Conservation (phyloP, 805 yeast species). For the Kodamaea leandrae region DNA sequence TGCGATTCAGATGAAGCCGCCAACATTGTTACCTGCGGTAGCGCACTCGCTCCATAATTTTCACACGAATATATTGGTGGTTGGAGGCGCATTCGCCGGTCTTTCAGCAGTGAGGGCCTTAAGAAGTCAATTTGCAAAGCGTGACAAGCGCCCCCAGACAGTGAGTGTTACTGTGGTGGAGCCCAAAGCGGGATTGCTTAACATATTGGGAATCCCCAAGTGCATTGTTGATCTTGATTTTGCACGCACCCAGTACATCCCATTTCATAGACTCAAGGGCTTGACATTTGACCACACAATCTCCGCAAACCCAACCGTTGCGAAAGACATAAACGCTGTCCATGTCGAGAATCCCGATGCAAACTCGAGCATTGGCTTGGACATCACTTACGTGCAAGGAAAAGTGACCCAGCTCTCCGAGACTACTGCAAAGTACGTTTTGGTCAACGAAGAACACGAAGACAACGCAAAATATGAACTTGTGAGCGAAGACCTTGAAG, state of each 20-base stretch:
- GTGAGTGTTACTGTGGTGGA: conserved; percentile 37
- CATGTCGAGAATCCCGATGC: conserved; percentile 5
- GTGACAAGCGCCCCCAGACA: conserved; percentile 10
- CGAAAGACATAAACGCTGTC: background rate
- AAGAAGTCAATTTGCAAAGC: conserved; percentile 22
- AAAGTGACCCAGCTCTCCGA: conserved; percentile 22
- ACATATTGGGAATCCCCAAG: conserved; percentile 39
- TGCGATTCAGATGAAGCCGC: background rate
- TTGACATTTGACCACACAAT: conserved; percentile 28
- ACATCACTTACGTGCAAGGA: conserved; percentile 33
- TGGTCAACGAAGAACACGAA: conserved; percentile 3
- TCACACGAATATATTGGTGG: conserved; percentile 33
- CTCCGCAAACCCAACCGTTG: conserved; percentile 23
- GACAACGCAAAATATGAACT: conserved; percentile 18
- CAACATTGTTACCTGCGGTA: background rate
- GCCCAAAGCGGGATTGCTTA: conserved; percentile 40
- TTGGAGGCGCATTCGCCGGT: conserved; percentile 46
- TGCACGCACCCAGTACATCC: conserved; percentile 37
- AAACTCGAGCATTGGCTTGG: conserved; percentile 18
- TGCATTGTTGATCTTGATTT: conserved; percentile 38
- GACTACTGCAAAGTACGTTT: conserved; percentile 12
- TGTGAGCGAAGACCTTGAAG: conserved; percentile 6
- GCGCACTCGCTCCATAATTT: background rate
- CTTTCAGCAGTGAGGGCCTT: conserved; percentile 33
- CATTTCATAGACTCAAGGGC: conserved; percentile 29